Conservation (phyloP, 2,329 filamentous ascomycete species). For the Neofusicoccum parvum region DNA sequence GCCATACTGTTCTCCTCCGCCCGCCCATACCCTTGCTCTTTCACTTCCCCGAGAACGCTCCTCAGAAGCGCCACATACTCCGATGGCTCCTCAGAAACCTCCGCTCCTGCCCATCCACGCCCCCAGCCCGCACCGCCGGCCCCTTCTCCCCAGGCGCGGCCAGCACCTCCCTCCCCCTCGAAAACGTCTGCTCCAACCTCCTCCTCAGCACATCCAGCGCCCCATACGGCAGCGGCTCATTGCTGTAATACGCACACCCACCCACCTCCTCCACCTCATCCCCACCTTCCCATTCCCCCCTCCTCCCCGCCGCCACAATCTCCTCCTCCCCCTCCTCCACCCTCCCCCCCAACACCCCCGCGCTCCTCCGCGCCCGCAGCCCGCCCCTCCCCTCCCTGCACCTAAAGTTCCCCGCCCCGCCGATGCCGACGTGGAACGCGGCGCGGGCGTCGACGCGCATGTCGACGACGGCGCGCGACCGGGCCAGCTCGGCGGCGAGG, state of each 20-base stretch:
- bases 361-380: background rate
- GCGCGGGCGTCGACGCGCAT: background rate
- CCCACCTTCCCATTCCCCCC: background rate
- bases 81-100: constrained; percentile 12
- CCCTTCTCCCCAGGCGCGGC: constrained; percentile 33
- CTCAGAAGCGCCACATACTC: constrained; percentile 21
- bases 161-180: background rate
- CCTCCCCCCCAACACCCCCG: background rate
- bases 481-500: constrained; percentile 21
- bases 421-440: constrained; percentile 25
- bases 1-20: background rate
- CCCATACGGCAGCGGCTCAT: constrained; percentile 25
- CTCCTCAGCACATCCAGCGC: constrained; percentile 26
- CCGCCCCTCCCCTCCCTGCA: background rate
- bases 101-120: background rate
- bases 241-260: constrained; percentile 13
- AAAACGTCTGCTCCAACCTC: constrained; percentile 23
- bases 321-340: background rate
- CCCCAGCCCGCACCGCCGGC: constrained; percentile 6
- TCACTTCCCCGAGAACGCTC: background rate
- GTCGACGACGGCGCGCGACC: background rate
- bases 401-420: constrained; percentile 27
- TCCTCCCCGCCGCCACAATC: background rate
- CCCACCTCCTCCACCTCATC: background rate
- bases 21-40: background rate